Conservation (phyloP, 345 rosid genomes). For the Salix purpurea region DNA sequence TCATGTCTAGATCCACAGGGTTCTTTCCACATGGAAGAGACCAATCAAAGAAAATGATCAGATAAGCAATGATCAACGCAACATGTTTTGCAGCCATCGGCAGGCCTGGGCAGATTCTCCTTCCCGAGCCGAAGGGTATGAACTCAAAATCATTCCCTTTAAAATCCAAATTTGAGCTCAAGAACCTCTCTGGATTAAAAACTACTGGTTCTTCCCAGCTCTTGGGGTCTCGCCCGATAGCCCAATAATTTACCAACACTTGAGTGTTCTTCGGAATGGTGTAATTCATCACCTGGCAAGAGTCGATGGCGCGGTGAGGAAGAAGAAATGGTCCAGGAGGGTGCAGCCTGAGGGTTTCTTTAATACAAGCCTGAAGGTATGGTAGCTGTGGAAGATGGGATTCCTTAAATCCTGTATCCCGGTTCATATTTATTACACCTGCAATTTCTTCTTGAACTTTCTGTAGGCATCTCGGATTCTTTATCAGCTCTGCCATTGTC, state of each 20-base stretch:
- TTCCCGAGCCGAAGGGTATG: conserved; percentile 34
- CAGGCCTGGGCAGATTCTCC: conserved; percentile 28
- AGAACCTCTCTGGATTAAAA: conserved; percentile 21
- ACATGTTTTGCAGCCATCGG: conserved; percentile 27
- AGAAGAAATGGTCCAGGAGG: conserved; percentile 29
- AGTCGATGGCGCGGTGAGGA: conserved; percentile 17
- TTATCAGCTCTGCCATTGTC: conserved; percentile 24
- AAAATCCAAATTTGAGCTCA: conserved; percentile 8
- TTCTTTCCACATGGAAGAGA: conserved; percentile 15
- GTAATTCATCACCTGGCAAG: conserved; percentile 19
- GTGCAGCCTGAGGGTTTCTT: conserved; percentile 25
- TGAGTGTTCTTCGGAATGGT: conserved; percentile 19
- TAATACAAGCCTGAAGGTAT: conserved; percentile 24
- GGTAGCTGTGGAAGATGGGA: conserved; percentile 7
- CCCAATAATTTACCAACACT: conserved; percentile 24
- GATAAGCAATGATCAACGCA: conserved; percentile 14
- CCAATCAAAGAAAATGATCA: conserved; percentile 24
- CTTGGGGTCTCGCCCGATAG: conserved; percentile 26
- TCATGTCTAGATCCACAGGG: conserved; percentile 13
- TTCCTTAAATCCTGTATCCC: conserved; percentile 5
- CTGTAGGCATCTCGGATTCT: conserved; percentile 12
- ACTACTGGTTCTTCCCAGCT: conserved; percentile 16
- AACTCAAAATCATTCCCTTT: conserved; percentile 18
- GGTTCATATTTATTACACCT: neutral
- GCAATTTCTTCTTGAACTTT: conserved; percentile 16